phyloP scores from a whole-genome alignment of 2,329 filamentous ascomycete species.

The Cercospora zeae-maydis region DNA sequence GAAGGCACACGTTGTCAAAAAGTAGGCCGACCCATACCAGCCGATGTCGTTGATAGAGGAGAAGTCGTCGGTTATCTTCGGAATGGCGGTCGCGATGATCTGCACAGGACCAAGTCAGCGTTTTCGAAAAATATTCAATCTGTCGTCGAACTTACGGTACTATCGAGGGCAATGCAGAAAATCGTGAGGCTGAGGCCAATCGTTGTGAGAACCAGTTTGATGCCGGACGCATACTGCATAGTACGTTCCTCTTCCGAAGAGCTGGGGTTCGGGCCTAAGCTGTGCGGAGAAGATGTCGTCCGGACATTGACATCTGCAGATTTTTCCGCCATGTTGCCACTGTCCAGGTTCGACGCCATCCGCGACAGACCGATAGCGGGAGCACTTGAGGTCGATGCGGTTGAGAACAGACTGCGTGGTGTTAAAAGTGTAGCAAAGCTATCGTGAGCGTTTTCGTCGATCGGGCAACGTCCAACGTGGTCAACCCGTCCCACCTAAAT shows the following conservation, averaged over 20 bases:
- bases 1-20: slow-evolving; percentile 36
- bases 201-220: slow-evolving; percentile 37
- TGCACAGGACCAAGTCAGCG: slow-evolving; percentile 9
- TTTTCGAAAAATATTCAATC: not conserved
- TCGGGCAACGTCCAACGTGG: not conserved
- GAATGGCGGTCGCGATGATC: slow-evolving; percentile 47
- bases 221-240: not conserved
- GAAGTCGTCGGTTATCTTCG: slow-evolving; percentile 42
- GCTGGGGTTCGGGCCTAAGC: too few relatives aligned
- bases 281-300: not conserved
- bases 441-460: not conserved
- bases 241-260: not conserved
- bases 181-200: slow-evolving; percentile 32
- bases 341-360: not conserved
- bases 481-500: not conserved
- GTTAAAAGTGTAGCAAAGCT: not conserved
- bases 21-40: slow-evolving; percentile 40
- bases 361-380: not conserved
- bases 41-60: slow-evolving; percentile 36
- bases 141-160: not conserved
- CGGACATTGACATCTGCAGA: not conserved
- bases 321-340: not conserved
- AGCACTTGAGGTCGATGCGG: not conserved
- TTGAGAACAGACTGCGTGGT: not conserved
- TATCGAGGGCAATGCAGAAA: slow-evolving; percentile 10